Base-by-base conservation (phyloP, 2,329 filamentous ascomycete species). In the Arthrobotrys megalospora region DNA sequence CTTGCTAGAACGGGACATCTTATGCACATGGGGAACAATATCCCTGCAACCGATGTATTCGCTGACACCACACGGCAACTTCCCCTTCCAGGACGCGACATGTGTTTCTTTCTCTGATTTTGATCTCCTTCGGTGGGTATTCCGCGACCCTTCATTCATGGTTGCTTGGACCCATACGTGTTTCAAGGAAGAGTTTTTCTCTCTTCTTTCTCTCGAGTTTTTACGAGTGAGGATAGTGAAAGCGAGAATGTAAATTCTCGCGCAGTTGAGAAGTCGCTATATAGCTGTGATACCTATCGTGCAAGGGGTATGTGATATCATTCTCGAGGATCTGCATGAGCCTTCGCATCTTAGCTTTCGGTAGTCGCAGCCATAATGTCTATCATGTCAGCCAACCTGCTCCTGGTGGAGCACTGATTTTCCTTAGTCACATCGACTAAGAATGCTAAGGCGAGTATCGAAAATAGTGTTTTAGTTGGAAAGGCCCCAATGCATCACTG, bases 341-440 rank as follows among this genome's bases (percentile, higher is more conserved):
- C 6, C 32, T 48, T 60, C 36, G 11, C 28, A 11, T 14, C 62
- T 41, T 28, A 41, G 43, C 34, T 16, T 24, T 66, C 63, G 63
- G 63, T 53, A 66, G 63, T 66, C 63, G 63, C 43, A 66, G 63
- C 28, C 52, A 58, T 38, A 12, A 21, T 58, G 52, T 38, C 52
- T n/a, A 52, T 60, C 55, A 41, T 60, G 55, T 60, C 55, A 60
- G 55, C 55, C 36, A 60, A 16, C 34, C 36, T 36, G 12, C 55
- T 43, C 55, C 34, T 12, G 16, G 24, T 24, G 34, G 55, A 28
- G 55, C 55, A 60, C 34, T 60, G 55, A 60, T 60, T 41, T 60
- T 60, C 55, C 16, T 43, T 60, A 60, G 36, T 43, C 55, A 43
- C 55, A 5, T 36, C 7, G 34, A 21, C 55, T 43, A 60, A 43